These are phyloP conservation scores for Cyclocybe aegerita DNA, from an alignment of 768 basidiomycete species.

Conservation along the genomic window DNA sequence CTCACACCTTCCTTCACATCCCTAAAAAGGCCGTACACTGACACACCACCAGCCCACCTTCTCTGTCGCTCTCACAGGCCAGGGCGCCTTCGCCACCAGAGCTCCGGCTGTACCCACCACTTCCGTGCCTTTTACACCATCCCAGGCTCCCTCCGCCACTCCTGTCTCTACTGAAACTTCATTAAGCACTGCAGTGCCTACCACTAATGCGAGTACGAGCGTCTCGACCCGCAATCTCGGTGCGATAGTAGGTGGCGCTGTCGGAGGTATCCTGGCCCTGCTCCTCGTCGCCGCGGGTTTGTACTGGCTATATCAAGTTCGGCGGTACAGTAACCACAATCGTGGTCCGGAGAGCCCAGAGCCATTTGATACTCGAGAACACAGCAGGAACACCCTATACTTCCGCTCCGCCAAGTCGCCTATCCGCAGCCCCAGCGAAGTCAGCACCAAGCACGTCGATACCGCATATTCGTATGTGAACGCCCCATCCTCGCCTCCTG, in stretches of 20 bases:
- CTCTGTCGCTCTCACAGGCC: slow-evolving; percentile 25
- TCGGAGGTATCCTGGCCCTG: slow-evolving; percentile 15
- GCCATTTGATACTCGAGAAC: too few species aligned
- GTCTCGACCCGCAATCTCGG: slow-evolving; percentile 7
- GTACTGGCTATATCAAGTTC: too few species aligned
- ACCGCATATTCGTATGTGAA: too few species aligned
- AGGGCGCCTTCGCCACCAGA: slow-evolving; percentile 32
- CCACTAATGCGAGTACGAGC: too few species aligned
- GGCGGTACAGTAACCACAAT: too few species aligned
- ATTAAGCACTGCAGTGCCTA: not conserved
- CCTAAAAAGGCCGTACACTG: not conserved
- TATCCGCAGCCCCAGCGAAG: too few species aligned
- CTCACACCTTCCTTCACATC: not conserved
- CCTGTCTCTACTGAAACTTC: not conserved
- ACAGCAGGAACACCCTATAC: too few species aligned
- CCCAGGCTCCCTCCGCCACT: slow-evolving; percentile 1
- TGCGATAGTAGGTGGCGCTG: slow-evolving; percentile 19
- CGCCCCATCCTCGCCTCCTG: too few species aligned
- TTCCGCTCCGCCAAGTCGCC: too few species aligned
- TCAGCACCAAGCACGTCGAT: too few species aligned
- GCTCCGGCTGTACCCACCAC: slow-evolving; percentile 12
- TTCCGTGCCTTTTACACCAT: slow-evolving; percentile 4
- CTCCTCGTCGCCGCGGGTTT: not conserved
- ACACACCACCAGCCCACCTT: slow-evolving; percentile 21
- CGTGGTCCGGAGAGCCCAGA: too few species aligned